Conservation (phyloP, 768 basidiomycete genomes). For the Galerina marginata region DNA sequence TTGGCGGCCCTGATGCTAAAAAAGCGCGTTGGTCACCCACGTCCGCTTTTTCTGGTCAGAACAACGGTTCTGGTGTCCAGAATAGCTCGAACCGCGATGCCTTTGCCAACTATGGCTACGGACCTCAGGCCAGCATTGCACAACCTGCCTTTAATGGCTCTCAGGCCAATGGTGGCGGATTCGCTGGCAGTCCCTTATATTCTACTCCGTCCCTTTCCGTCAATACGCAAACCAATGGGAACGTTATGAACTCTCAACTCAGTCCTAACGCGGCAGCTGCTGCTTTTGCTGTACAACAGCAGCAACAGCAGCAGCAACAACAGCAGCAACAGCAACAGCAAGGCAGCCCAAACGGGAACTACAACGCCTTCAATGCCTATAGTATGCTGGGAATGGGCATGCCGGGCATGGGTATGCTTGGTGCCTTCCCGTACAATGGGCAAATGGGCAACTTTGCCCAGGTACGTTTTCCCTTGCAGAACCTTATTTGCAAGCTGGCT, state of each 20-base stretch:
- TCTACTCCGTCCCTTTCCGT: conserved; percentile 73
- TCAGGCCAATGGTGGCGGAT: conserved; percentile 48
- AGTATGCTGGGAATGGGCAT: conserved; percentile 84
- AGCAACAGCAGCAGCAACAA: conserved; percentile 49
- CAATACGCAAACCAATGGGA: conserved; percentile 63
- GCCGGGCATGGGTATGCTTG: conserved; percentile 73
- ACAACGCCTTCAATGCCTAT: conserved; percentile 69
- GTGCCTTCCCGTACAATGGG: conserved; percentile 71
- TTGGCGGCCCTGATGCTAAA: conserved; percentile 84
- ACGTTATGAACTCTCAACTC: conserved; percentile 59
- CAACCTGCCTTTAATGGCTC: conserved; percentile 60
- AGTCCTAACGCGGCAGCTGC: conserved; percentile 72
- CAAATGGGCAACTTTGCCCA: conserved; percentile 77
- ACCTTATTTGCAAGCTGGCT: conserved; percentile 9
- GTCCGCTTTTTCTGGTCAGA: conserved; percentile 48
- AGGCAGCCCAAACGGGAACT: conserved; percentile 54
- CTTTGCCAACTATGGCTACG: conserved; percentile 89
- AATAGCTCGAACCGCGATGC: conserved; percentile 60
- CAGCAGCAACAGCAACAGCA: conserved; percentile 48
- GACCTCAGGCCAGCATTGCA: conserved; percentile 69
- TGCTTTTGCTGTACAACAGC: conserved; percentile 51
- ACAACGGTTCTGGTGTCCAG: conserved; percentile 37
- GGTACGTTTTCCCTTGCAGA: conserved; percentile 38
- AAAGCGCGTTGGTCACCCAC: conserved; percentile 90
- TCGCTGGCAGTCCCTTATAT: conserved; percentile 67